Base-by-base conservation (phyloP, 2,329 filamentous ascomycete genomes). In the Aureobasidium leucospermi region DNA sequence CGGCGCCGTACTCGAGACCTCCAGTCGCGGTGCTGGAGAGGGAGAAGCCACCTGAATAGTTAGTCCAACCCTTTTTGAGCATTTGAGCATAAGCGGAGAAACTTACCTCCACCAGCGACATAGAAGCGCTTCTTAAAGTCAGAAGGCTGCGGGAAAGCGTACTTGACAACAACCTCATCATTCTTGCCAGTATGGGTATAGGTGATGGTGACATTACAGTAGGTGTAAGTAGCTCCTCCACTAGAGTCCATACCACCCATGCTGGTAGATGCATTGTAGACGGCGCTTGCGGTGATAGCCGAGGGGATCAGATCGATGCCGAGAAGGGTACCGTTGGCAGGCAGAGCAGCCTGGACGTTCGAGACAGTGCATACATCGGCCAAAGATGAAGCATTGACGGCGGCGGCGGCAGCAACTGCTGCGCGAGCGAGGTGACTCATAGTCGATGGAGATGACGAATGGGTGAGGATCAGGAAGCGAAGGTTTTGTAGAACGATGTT, bases 81-180 rank as follows among this genome's bases (percentile, higher is more conserved):
- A 9, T 7, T n/a, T 41, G n/a, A 23, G 13, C 9, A 15, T 23
- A 1, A 9, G 4, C 34, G 11, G n/a, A 2, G 1, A 6, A 2
- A 55, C 15, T 28, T 41, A 55, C 51, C 59, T 28, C 61, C 59
- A 38, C 61, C 61, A 39, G 59, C 58, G 64, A 78, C 77, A 43
- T 78, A 68, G 58, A 72, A 79, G 1, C 77, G 71, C 55, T 78
- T 78, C 62, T 77, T 65, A 64, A 78, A 79, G 23, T 69, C 68
- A 2, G 66, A 66, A 0, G 76, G 76, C 5, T 71, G 62, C 1
- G 77, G 77, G 15, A 78, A 68, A 68, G 72, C 76, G 63, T 74
- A 75, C 43, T 69, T 66, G 5, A 77, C 63, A 41, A 70, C 65
- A 0, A 78, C 73, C 4, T 64, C 59, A 56, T 69, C 66, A 11